Percentiles rank a stretch among this genome's conserved stretches.
phyloP scores from a whole-genome alignment of 139 green algal genomes.

The Chlamydomonas eustigma region DNA sequence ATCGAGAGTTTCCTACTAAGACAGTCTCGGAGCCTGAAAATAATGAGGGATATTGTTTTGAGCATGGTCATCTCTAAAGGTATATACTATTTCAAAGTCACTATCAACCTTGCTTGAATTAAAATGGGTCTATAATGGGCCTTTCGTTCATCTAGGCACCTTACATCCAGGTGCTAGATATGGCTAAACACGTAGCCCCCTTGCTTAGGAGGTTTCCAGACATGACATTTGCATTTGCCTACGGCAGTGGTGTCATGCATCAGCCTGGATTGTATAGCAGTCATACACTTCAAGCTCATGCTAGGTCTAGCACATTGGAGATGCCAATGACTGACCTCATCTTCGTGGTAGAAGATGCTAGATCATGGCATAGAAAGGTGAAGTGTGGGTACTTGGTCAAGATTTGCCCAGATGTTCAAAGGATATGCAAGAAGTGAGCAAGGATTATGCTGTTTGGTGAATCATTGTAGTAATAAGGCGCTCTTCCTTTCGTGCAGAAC shows the following conservation, averaged over 20 bases:
- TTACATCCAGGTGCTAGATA: too few species aligned
- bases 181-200: too few species aligned
- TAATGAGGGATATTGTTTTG: too few species aligned
- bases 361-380: slow-evolving; percentile 67
- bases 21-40: too few species aligned
- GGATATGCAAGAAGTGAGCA: neutral
- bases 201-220: slow-evolving; percentile 55
- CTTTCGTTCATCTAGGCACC: too few species aligned
- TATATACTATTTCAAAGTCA: too few species aligned
- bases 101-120: too few species aligned
- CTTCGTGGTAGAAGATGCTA: slow-evolving; percentile 65
- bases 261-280: slow-evolving; percentile 70
- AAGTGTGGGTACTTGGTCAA: too few species aligned
- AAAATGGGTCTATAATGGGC: too few species aligned
- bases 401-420: too few species aligned
- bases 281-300: neutral
- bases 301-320: neutral
- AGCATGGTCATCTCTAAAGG: too few species aligned
- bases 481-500: slow-evolving; percentile 44
- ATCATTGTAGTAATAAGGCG: neutral
- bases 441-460: neutral
- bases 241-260: slow-evolving; percentile 79
- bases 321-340: slow-evolving; percentile 80
- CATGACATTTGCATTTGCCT: slow-evolving; percentile 76
- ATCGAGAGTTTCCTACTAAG: too few species aligned